Evolutionary conservation across 2,329 filamentous ascomycete genomes (phyloP).

Genomic region (Pseudogymnoascus sp.): DNA sequence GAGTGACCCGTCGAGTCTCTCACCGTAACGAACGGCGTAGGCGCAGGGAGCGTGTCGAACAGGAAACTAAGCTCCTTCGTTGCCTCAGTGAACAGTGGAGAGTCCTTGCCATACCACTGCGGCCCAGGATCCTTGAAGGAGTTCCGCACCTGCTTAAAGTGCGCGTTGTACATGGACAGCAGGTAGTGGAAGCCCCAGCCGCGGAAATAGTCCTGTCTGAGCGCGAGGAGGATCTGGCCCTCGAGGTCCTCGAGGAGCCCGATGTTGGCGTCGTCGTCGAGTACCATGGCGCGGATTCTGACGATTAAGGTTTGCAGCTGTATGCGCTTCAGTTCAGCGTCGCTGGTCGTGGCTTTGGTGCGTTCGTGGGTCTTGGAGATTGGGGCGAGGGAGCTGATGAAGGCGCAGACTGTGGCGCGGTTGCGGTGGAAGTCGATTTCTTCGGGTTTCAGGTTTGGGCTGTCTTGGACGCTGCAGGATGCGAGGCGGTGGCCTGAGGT

Average conservation of each 20-base stretch:
- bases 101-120: conserved; percentile 44
- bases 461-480: background rate
- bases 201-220: conserved; percentile 35
- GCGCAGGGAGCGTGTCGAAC: conserved; percentile 29
- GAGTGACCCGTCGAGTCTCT: background rate
- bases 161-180: conserved; percentile 48
- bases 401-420: conserved; percentile 43
- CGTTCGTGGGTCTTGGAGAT: background rate
- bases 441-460: conserved; percentile 22
- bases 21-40: conserved; percentile 17
- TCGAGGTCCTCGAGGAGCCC: conserved; percentile 45
- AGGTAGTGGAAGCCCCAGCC: conserved; percentile 55
- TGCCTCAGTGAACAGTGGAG: conserved; percentile 45
- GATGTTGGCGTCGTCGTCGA: conserved; percentile 35
- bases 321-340: conserved; percentile 11
- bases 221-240: conserved; percentile 46
- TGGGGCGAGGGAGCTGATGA: conserved; percentile 40
- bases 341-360: background rate
- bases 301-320: conserved; percentile 30
- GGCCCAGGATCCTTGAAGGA: conserved; percentile 56
- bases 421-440: conserved; percentile 46
- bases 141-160: conserved; percentile 51
- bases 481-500: background rate
- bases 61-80: conserved; percentile 42
- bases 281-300: conserved; percentile 30